phyloP scores from a whole-genome alignment of 306 rosid species.

The Dalbergia cultrata region DNA sequence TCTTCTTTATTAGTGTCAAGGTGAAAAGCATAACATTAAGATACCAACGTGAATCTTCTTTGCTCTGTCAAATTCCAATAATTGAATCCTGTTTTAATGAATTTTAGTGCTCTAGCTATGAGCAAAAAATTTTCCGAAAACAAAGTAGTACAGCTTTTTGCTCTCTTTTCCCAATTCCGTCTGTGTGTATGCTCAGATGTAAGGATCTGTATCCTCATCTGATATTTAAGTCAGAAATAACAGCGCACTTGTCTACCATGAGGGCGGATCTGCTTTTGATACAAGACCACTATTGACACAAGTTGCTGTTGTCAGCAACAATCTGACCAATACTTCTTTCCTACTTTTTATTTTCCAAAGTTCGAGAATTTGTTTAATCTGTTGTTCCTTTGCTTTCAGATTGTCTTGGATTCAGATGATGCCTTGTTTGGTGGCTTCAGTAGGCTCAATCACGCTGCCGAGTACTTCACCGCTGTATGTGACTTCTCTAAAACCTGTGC shows the following conservation, averaged over 20 bases:
- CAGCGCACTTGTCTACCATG: background rate
- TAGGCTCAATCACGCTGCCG: constrained; percentile 74
- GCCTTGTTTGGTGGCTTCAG: constrained; percentile 75
- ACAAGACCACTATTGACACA: constrained; percentile 4
- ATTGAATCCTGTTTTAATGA: constrained; percentile 4
- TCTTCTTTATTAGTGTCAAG: background rate
- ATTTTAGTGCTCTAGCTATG: background rate
- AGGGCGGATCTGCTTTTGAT: constrained; percentile 31
- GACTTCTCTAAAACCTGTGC: constrained; percentile 23
- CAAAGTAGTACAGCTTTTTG: background rate
- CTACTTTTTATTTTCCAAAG: background rate
- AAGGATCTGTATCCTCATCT: constrained; percentile 15
- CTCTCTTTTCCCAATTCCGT: background rate
- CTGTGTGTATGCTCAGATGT: background rate
- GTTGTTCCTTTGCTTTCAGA: constrained; percentile 53
- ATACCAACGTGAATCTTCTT: background rate
- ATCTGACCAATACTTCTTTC: constrained; percentile 7
- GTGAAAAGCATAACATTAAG: background rate
- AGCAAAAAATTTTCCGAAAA: constrained; percentile 21
- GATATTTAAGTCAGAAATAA: background rate
- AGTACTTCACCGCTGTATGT: constrained; percentile 75
- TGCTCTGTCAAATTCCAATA: constrained; percentile 17
- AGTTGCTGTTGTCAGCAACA: constrained; percentile 2
- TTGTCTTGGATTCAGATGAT: constrained; percentile 92
- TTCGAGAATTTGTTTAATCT: constrained; percentile 13